These are phyloP conservation scores for Dryas integrifolia DNA, from an alignment of 331 rosid genomes.

Conservation along the genomic window DNA sequence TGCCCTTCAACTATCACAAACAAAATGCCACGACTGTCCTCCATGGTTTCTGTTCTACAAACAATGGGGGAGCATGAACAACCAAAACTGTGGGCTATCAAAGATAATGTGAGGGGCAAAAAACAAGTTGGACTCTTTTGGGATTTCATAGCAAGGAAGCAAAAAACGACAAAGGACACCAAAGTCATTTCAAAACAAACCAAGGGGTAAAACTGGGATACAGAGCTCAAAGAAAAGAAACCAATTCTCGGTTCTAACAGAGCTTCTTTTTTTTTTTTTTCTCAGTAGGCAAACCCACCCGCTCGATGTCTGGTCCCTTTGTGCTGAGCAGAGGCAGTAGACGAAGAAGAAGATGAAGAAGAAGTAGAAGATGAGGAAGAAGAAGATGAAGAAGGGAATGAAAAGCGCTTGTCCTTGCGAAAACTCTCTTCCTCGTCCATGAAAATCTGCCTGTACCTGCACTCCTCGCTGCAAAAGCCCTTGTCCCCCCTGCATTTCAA, in stretches of 20 bases:
- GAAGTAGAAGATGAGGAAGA: neutral
- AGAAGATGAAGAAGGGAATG: constrained; percentile 38
- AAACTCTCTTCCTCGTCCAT: constrained; percentile 70
- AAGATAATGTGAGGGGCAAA: constrained; percentile 19
- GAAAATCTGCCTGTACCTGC: constrained; percentile 82
- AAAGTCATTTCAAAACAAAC: constrained; percentile 37
- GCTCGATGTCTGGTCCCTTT: constrained; percentile 41
- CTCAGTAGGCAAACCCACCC: constrained; percentile 42
- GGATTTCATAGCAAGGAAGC: constrained; percentile 49
- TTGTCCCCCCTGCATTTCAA: constrained; percentile 62
- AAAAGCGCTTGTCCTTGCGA: constrained; percentile 41
- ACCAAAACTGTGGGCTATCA: constrained; percentile 11
- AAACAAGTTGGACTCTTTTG: constrained; percentile 42
- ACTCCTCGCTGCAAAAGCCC: constrained; percentile 92
- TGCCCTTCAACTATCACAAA: constrained; percentile 34
- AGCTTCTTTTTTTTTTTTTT: neutral
- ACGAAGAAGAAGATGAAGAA: constrained; percentile 45
- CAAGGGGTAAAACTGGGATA: constrained; percentile 40
- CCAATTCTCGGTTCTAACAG: constrained; percentile 18
- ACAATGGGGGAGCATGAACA: constrained; percentile 10
- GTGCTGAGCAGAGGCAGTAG: constrained; percentile 33
- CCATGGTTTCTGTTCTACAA: neutral
- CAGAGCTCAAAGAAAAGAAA: neutral
- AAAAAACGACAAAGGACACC: constrained; percentile 30
- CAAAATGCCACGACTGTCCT: neutral